A percentile compares a stretch with the other conserved stretches of the same genome.
These are phyloP conservation scores for Acephala macrosclerotiorum DNA, from an alignment of 2,329 filamentous ascomycete genomes.

Conservation along the genomic window DNA sequence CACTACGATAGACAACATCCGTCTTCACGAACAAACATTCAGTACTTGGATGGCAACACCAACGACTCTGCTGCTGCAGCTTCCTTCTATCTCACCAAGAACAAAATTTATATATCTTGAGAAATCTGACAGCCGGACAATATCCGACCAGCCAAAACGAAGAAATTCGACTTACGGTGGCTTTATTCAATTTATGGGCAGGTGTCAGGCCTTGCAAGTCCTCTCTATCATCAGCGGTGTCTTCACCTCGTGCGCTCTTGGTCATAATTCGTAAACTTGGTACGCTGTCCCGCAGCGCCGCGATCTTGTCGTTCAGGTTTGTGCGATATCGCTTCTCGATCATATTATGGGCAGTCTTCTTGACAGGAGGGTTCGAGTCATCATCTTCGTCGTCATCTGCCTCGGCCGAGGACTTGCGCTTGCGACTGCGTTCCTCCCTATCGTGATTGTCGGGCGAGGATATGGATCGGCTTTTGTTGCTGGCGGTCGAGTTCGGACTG, in stretches of 20 bases:
- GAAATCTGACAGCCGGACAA: background rate
- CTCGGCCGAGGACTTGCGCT: constrained; percentile 73
- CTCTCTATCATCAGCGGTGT: constrained; percentile 77
- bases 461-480: constrained; percentile 53
- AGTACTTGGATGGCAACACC: background rate
- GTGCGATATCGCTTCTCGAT: constrained; percentile 97
- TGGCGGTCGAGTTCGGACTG: constrained; percentile 63
- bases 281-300: constrained; percentile 88
- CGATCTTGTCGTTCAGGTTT: constrained; percentile 97
- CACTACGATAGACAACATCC: background rate
- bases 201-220: constrained; percentile 83
- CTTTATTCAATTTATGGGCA: constrained; percentile 95
- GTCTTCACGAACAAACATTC: background rate
- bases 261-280: constrained; percentile 87
- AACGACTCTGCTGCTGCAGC: background rate
- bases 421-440: constrained; percentile 58
- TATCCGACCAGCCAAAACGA: background rate
- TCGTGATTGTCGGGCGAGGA: constrained; percentile 68
- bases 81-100: background rate
- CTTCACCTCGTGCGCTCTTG: constrained; percentile 72
- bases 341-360: constrained; percentile 98
- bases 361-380: constrained; percentile 65
- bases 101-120: background rate
- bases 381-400: constrained; percentile 66
- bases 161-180: constrained; percentile 66